These are phyloP conservation scores for Pyricularia sp. DNA, from an alignment of 2,329 filamentous ascomycete species.

Conservation along the genomic window DNA sequence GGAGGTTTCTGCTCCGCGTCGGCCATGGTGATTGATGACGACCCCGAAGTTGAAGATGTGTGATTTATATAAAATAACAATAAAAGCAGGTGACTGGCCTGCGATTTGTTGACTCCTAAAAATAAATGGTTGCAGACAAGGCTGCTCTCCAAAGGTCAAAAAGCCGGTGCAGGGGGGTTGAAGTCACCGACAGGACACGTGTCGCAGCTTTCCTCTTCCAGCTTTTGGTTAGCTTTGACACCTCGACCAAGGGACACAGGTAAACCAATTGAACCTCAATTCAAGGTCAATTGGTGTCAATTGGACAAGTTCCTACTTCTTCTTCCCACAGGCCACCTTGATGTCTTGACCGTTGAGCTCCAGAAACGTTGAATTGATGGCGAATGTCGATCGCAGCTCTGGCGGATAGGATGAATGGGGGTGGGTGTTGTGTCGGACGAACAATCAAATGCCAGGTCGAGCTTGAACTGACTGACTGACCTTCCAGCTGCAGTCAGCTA, in stretches of 20 bases:
- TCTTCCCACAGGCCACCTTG: neutral
- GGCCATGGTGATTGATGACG: neutral
- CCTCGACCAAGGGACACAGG: neutral
- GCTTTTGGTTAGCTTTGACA: neutral
- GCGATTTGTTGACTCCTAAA: neutral
- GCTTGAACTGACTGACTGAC: neutral
- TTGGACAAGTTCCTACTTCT: neutral
- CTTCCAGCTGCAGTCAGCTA: neutral
- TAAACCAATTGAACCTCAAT: neutral
- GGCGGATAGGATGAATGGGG: neutral
- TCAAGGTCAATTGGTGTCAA: neutral
- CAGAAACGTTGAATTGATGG: neutral
- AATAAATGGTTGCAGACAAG: neutral
- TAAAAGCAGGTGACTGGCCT: neutral
- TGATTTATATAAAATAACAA: neutral
- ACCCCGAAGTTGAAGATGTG: neutral
- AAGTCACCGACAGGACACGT: neutral
- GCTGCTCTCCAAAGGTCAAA: neutral
- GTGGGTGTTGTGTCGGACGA: neutral
- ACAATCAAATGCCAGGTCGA: neutral
- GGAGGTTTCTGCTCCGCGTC: neutral
- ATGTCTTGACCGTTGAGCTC: neutral
- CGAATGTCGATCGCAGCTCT: neutral
- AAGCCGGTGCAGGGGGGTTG: neutral
- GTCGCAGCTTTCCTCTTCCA: neutral